Evolutionary conservation across 768 basidiomycete species (phyloP).

Genomic region (Mrakia blollopis): DNA sequence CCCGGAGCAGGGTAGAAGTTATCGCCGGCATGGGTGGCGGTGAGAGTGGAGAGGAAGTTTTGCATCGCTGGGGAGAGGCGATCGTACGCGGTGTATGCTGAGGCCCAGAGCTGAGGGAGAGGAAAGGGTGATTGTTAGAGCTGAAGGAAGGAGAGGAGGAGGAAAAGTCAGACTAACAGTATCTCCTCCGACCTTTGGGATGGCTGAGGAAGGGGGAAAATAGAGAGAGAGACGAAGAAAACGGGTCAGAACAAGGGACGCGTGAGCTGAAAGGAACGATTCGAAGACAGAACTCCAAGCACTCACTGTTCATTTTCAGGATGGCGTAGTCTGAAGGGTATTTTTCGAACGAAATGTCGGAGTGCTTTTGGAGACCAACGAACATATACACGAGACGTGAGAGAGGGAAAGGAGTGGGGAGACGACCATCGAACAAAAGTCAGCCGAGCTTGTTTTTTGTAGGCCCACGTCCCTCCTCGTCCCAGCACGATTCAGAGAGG

Average conservation of each 20-base stretch:
- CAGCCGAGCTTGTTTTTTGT: too few species aligned
- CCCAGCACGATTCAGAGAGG: slow-evolving; percentile 27
- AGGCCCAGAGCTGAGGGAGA: slow-evolving; percentile 42
- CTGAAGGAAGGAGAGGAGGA: too few species aligned
- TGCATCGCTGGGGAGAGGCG: slow-evolving; percentile 55
- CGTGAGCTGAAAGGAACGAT: not conserved
- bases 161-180: slow-evolving; percentile 38
- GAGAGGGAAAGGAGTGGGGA: not conserved
- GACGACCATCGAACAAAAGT: slow-evolving; percentile 33
- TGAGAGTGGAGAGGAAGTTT: slow-evolving; percentile 57
- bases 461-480: slow-evolving; percentile 35
- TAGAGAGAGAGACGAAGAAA: not conserved
- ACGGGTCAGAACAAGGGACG: not conserved
- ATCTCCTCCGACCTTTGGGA: slow-evolving; percentile 43
- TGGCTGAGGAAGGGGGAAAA: not conserved
- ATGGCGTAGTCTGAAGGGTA: slow-evolving; percentile 58
- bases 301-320: slow-evolving; percentile 32
- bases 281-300: not conserved
- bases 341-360: slow-evolving; percentile 60
- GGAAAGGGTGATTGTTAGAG: not conserved
- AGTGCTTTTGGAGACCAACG: slow-evolving; percentile 44
- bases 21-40: slow-evolving; percentile 51
- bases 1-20: slow-evolving; percentile 37
- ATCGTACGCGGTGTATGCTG: slow-evolving; percentile 59
- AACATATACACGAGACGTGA: not conserved